phyloP scores from a whole-genome alignment of 495 filamentous ascomycete genomes.

The Podospora pseudocomata region DNA sequence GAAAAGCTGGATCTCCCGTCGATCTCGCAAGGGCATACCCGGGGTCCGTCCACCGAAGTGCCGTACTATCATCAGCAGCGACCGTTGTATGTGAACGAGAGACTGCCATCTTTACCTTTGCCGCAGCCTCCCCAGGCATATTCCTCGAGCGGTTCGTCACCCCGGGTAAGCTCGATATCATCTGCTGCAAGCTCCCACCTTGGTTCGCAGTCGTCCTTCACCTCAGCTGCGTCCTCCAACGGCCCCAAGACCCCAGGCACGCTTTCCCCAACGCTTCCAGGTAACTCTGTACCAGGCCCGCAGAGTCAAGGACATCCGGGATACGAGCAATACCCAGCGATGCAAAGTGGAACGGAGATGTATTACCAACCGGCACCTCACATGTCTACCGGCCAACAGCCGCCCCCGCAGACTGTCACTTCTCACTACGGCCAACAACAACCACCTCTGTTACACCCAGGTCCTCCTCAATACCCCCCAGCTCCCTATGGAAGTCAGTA shows the following conservation, averaged over 20 bases:
- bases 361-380: slow-evolving; percentile 75
- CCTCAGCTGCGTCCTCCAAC: slow-evolving; percentile 53
- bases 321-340: slow-evolving; percentile 64
- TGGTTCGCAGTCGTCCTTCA: slow-evolving; percentile 52
- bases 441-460: slow-evolving; percentile 78
- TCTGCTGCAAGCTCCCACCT: slow-evolving; percentile 52
- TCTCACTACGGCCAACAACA: slow-evolving; percentile 72
- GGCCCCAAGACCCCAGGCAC: slow-evolving; percentile 54
- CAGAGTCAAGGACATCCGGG: slow-evolving; percentile 41
- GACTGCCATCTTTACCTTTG: slow-evolving; percentile 71
- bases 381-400: slow-evolving; percentile 76
- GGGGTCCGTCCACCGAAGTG: slow-evolving; percentile 71
- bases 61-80: slow-evolving; percentile 72
- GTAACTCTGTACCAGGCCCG: slow-evolving; percentile 39
- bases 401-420: slow-evolving; percentile 75
- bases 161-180: slow-evolving; percentile 65
- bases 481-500: slow-evolving; percentile 61
- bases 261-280: slow-evolving; percentile 43
- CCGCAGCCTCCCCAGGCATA: slow-evolving; percentile 59
- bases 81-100: slow-evolving; percentile 65
- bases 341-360: slow-evolving; percentile 83
- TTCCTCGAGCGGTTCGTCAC: slow-evolving; percentile 63
- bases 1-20: slow-evolving; percentile 98
- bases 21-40: slow-evolving; percentile 84
- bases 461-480: slow-evolving; percentile 62